Conservation (phyloP, 345 rosid genomes). For the Populus euphratica region DNA sequence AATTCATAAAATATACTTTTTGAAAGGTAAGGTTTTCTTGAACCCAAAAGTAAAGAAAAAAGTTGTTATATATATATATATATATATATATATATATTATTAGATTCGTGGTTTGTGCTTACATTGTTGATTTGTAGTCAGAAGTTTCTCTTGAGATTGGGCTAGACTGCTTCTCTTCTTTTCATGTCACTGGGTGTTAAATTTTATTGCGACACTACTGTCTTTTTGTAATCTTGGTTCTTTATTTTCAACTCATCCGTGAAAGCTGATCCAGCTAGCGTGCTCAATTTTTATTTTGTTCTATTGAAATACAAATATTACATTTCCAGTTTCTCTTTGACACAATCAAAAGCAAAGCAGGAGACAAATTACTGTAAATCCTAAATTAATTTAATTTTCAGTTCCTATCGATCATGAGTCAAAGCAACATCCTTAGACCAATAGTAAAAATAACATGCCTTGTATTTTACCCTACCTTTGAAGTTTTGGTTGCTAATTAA, state of each 20-base stretch:
- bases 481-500: neutral
- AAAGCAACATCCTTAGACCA: neutral
- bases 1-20: no score
- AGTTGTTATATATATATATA: no score
- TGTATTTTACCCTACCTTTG: neutral
- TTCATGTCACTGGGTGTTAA: constrained; percentile 77
- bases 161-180: constrained; percentile 77
- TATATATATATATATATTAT: no score
- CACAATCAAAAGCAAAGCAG: neutral
- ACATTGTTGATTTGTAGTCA: no score
- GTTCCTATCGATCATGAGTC: no score
- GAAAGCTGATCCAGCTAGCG: neutral
- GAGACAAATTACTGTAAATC: no score
- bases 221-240: constrained; percentile 49
- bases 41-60: no score
- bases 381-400: no score
- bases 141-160: constrained; percentile 63
- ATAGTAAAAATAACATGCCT: neutral
- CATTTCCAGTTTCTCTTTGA: neutral
- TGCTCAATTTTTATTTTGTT: neutral
- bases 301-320: neutral
- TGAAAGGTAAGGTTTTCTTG: no score
- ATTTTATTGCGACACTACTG: constrained; percentile 77
- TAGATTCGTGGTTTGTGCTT: no score
- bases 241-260: neutral